Percentiles rank a stretch among this genome's conserved stretches.
These are phyloP conservation scores for Aspergillus sp. DNA, from an alignment of 2,329 filamentous ascomycete species.

Conservation along the genomic window DNA sequence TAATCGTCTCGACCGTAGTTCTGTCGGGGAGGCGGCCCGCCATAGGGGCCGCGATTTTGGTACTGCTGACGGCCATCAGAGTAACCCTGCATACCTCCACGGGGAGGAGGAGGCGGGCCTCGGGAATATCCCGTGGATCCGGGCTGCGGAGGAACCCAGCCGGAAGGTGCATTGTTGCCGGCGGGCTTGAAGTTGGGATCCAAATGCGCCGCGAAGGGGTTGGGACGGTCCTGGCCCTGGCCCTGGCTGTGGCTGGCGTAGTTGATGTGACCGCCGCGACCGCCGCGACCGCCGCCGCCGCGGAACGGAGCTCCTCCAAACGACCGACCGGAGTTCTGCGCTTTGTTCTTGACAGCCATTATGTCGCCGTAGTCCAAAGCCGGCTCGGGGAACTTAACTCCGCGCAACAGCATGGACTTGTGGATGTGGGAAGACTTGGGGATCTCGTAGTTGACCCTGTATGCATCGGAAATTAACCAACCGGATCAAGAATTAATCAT, in stretches of 20 bases:
- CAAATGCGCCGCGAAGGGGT: constrained; percentile 50
- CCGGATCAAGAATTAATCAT: neutral
- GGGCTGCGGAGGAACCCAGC: constrained; percentile 34
- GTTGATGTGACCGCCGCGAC: constrained; percentile 54
- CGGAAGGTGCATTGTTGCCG: constrained; percentile 29
- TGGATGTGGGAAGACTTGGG: constrained; percentile 71
- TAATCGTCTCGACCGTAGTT: constrained; percentile 24
- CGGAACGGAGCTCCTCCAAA: constrained; percentile 67
- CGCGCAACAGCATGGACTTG: constrained; percentile 91
- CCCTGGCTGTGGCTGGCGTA: constrained; percentile 41
- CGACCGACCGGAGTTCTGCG: constrained; percentile 65
- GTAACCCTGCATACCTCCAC: constrained; percentile 28
- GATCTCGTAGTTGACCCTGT: constrained; percentile 81
- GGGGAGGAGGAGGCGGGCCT: constrained; percentile 41
- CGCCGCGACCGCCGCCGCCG: constrained; percentile 40
- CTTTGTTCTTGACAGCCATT: constrained; percentile 67
- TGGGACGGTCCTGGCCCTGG: constrained; percentile 32
- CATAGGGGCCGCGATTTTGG: constrained; percentile 20
- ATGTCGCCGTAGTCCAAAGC: constrained; percentile 75
- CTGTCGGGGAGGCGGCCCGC: constrained; percentile 15
- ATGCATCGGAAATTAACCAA: constrained; percentile 28
- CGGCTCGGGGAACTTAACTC: constrained; percentile 70
- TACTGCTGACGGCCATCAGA: constrained; percentile 19
- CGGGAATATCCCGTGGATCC: constrained; percentile 33
- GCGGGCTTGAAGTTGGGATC: constrained; percentile 44